A percentile compares a stretch with the other conserved stretches of the same genome.
Conservation (phyloP, 768 basidiomycete genomes). For the Dioszegia crocea region DNA sequence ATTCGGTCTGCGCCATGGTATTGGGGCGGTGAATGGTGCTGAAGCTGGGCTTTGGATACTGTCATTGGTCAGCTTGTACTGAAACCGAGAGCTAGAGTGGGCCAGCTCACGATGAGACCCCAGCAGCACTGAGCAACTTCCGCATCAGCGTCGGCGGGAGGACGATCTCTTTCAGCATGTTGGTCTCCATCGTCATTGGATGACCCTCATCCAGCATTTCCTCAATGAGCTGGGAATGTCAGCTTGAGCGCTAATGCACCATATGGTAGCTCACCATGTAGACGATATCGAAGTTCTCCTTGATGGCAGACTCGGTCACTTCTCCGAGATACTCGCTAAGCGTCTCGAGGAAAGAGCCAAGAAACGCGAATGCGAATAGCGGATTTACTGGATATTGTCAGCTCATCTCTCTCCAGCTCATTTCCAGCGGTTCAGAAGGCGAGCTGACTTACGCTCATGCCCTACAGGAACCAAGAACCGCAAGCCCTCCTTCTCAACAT, state of each 20-base stretch:
- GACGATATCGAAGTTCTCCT: slow-evolving; percentile 90
- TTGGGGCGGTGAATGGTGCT: slow-evolving; percentile 73
- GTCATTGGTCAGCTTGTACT: background rate
- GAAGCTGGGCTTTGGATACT: slow-evolving; percentile 48
- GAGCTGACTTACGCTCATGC: slow-evolving; percentile 74
- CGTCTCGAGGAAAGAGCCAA: slow-evolving; percentile 78
- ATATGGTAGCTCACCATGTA: slow-evolving; percentile 64
- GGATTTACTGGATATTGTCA: slow-evolving; percentile 70
- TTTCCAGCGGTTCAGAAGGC: too few relatives aligned
- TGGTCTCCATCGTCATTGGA: slow-evolving; percentile 83
- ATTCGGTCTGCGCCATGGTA: slow-evolving; percentile 86
- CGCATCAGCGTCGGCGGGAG: slow-evolving; percentile 81
- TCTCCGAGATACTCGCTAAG: slow-evolving; percentile 81
- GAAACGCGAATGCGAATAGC: slow-evolving; percentile 79
- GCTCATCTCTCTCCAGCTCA: background rate
- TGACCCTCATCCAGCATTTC: slow-evolving; percentile 92
- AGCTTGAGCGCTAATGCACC: background rate
- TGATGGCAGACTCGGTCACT: slow-evolving; percentile 71
- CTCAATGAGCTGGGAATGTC: slow-evolving; percentile 67
- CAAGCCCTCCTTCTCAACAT: slow-evolving; percentile 71
- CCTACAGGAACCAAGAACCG: slow-evolving; percentile 74
- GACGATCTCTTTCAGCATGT: slow-evolving; percentile 87
- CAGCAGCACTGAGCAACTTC: slow-evolving; percentile 60
- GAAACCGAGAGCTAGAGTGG: background rate
- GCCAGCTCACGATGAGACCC: slow-evolving; percentile 53